Evolutionary conservation across 2,329 filamentous ascomycete species (phyloP), one percentile per base, ranked within the genome.

Genomic region (Hymenoscyphus fraxineus): DNA sequence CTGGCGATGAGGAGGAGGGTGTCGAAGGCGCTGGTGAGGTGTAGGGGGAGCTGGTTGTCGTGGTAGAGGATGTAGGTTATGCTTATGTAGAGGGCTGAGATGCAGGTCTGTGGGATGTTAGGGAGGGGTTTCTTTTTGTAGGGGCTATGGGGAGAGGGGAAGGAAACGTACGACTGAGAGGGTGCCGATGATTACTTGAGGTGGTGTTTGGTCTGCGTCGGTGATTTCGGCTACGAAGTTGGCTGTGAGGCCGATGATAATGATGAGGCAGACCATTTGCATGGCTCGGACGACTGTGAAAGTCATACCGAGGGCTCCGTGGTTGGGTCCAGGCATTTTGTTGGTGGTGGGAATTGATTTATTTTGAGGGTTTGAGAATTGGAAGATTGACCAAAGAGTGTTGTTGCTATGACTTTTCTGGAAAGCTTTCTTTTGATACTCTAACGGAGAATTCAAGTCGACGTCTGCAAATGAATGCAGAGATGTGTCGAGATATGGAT

Each of bases 181-280:
- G 2, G 91, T 92, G 38, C 88, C 92, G 38, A 96, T 85, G 27
- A 97, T 81, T 58, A 93, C 86, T 60, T 85, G 80, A 0, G 92
- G 91, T 0, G 90, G 86, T 38, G 84, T 81, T 63, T 88, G 84
- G 67, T 88, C 83, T 27, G 82, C 84, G 55, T 81, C 79, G 56
- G 92, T 85, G 75, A 96, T 92, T 71, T 91, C 83, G 31, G 87
- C 83, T 72, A 96, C 88, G 77, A 97, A 96, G 77, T 93, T 92
- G 73, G 89, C 86, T 0, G 87, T 87, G 76, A 97, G 85, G 57
- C 92, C 92, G 69, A 96, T 89, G 69, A 95, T 87, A 65, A 88
- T 81, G 64, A 95, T 81, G 74, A 97, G 88, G 32, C 85, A 86
- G 67, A 90, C 78, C 65, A 86, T 82, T 75, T 96, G 88, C 70